These are phyloP conservation scores for Boeremia exigua DNA, from an alignment of 2,329 filamentous ascomycete genomes.

Conservation along the genomic window DNA sequence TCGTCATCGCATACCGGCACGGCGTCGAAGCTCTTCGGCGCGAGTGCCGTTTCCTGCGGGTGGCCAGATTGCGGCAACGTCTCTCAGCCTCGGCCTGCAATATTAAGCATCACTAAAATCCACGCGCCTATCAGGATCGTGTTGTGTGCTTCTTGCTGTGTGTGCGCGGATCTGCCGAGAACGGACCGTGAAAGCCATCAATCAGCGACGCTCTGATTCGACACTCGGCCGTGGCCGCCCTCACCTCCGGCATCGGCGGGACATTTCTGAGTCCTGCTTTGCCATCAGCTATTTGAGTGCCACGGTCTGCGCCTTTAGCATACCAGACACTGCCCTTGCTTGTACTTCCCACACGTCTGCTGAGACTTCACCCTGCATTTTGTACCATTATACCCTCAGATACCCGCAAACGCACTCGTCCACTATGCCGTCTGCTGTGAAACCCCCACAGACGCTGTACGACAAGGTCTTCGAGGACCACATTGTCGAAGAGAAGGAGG, in stretches of 20 bases:
- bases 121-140: conserved; percentile 7
- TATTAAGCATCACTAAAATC: neutral
- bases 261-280: conserved; percentile 34
- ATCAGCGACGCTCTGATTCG: conserved; percentile 36
- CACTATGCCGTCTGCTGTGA: conserved; percentile 78
- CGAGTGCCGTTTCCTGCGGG: neutral
- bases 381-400: neutral
- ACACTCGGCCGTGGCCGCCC: conserved; percentile 22
- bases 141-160: conserved; percentile 1
- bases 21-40: conserved; percentile 3
- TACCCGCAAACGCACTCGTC: conserved; percentile 11
- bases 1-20: conserved; percentile 22
- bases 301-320: conserved; percentile 34
- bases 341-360: conserved; percentile 1
- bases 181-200: conserved; percentile 9
- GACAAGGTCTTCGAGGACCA: conserved; percentile 97
- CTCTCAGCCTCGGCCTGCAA: conserved; percentile 6
- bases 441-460: conserved; percentile 83
- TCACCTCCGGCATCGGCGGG: conserved; percentile 40
- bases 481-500: conserved; percentile 92
- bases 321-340: conserved; percentile 11
- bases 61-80: conserved; percentile 11
- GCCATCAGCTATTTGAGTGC: conserved; percentile 35
- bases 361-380: conserved; percentile 3
- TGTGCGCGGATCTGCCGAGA: conserved; percentile 10